These are phyloP conservation scores for Tricholoma flavovirens DNA, from an alignment of 768 basidiomycete genomes.

Conservation along the genomic window DNA sequence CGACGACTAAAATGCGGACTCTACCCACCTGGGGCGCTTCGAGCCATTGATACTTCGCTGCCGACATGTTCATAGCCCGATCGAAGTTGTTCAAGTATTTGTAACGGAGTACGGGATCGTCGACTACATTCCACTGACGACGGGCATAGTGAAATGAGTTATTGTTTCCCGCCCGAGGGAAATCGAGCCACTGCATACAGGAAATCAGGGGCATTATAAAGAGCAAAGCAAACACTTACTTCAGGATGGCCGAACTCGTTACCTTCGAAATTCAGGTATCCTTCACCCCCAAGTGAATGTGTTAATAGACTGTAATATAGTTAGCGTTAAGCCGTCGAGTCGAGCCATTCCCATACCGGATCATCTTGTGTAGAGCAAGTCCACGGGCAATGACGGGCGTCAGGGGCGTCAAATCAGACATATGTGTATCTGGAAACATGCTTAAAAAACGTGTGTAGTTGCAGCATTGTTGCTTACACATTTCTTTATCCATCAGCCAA, in stretches of 20 bases:
- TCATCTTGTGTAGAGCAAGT: constrained; percentile 94
- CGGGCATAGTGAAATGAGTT: constrained; percentile 97
- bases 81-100: constrained; percentile 93
- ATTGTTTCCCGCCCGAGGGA: constrained; percentile 92
- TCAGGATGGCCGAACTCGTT: constrained; percentile 99
- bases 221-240: constrained; percentile 34
- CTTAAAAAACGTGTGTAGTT: background rate
- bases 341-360: constrained; percentile 52
- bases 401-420: constrained; percentile 81
- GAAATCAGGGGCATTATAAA: background rate
- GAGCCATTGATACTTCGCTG: constrained; percentile 82
- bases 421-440: constrained; percentile 67
- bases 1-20: background rate
- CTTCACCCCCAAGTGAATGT: constrained; percentile 92
- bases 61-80: constrained; percentile 82
- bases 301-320: constrained; percentile 62
- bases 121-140: constrained; percentile 93
- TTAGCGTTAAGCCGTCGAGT: background rate
- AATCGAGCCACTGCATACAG: constrained; percentile 86
- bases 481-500: constrained; percentile 99
- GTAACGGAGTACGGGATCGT: constrained; percentile 85
- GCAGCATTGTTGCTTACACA: constrained; percentile 63
- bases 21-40: constrained; percentile 71
- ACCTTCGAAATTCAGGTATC: constrained; percentile 95
- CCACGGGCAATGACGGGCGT: constrained; percentile 87